A percentile compares a stretch with the other conserved stretches of the same genome.
Evolutionary conservation across 2,329 filamentous ascomycete genomes (phyloP).

Genomic region (Xylariaceae sp.): DNA sequence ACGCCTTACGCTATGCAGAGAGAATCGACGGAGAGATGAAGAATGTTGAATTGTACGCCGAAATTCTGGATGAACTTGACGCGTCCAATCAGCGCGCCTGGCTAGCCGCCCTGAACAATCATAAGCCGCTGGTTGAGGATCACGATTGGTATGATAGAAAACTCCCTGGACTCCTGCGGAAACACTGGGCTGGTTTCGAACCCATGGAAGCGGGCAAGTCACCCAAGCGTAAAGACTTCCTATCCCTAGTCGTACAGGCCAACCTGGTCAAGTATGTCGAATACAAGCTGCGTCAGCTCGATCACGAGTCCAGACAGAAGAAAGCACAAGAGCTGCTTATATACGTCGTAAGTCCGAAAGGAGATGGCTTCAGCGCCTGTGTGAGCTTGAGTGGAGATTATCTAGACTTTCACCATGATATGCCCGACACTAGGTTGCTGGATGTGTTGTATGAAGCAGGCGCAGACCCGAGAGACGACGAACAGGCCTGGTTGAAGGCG

Average conservation of each 20-base stretch:
- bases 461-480: constrained; percentile 34
- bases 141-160: constrained; percentile 42
- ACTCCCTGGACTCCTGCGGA: constrained; percentile 36
- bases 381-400: constrained; percentile 43
- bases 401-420: constrained; percentile 44
- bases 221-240: constrained; percentile 42
- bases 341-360: constrained; percentile 41
- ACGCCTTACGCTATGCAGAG: constrained; percentile 41
- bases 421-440: constrained; percentile 41
- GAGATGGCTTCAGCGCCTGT: constrained; percentile 43
- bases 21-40: constrained; percentile 35
- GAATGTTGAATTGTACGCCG: constrained; percentile 35
- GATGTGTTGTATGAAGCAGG: constrained; percentile 41
- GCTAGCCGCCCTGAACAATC: constrained; percentile 36
- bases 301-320: constrained; percentile 27
- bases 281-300: constrained; percentile 33
- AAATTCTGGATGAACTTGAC: constrained; percentile 42
- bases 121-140: constrained; percentile 43
- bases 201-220: constrained; percentile 44
- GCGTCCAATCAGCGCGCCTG: constrained; percentile 39
- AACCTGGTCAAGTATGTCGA: constrained; percentile 39
- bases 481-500: constrained; percentile 37
- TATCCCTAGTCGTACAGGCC: constrained; percentile 41
- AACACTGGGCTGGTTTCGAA: constrained; percentile 43
- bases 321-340: constrained; percentile 43